Base-by-base conservation (phyloP, 2,329 filamentous ascomycete genomes). In the Thielaviopsis musarum region DNA sequence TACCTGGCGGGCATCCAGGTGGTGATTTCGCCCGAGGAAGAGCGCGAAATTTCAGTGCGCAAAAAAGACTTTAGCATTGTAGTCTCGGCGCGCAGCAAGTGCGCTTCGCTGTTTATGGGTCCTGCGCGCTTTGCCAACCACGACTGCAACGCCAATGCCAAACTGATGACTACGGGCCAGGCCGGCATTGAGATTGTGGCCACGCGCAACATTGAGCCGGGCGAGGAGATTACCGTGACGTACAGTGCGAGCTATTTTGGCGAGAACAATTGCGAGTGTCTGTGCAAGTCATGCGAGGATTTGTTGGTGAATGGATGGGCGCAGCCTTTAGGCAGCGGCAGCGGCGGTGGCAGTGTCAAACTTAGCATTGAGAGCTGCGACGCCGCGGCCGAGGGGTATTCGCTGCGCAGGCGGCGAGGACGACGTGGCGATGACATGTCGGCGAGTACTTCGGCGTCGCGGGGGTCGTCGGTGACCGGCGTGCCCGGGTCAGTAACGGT, bases 161-260 rank as follows among this genome's bases (percentile, higher is more conserved):
- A 84, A 67, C 79, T 98, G 52, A 85, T 88, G 65, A 96, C 89
- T 41, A 86, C 83, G 41, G 88, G 90, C 53, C 82, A 85, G 60
- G 84, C 91, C 61, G 89, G 89, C 41, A 96, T 98, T 74, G 87
- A 94, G 67, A 91, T 98, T 60, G 82, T 95, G 56, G 89, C 93
- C 2, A 82, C 83, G 38, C 82, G 84, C 64, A 79, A 91, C 61
- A 97, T 98, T 62, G 80, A 85, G 12, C 75, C 86, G 0, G 93
- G 91, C 3, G 91, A 98, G 62, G 93, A 98, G 70, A 95, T 98
- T 62, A 98, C 93, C 0, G 93, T 98, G 0, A 91, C 86, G 0
- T 98, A 98, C 67, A 90, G 91, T 24, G 90, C 95, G 19, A 90
- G 88, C 68, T 98, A 98, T 70, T 98, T 98, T 72, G 93, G 93